Base-by-base conservation (phyloP, 1,284 basidiomycete species). In the Ganoderma resinaceum region DNA sequence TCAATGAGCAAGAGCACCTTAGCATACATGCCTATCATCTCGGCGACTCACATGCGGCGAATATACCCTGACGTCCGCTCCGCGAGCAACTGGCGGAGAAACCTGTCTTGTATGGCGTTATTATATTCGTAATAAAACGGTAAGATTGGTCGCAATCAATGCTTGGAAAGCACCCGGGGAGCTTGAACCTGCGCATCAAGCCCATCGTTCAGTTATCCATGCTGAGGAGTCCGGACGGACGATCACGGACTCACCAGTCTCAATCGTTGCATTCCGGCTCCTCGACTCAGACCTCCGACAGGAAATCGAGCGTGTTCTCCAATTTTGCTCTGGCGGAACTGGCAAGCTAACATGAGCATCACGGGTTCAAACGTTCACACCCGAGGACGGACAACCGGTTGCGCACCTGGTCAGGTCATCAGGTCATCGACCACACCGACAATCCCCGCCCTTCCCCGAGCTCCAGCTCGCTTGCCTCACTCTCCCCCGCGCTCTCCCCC, bases 251-350 rank as follows among this genome's bases (percentile, higher is more conserved):
- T 23, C 40, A 35, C 95, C 96, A 98, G 77, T 95, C 89, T 18
- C 96, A 86, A 76, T 97, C 94, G 70, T 98, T 98, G 74, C 88
- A 91, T 61, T 87, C 85, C 1, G 94, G 93, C 71, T 94, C 87
- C 75, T 86, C 85, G 58, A n/a, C n/a, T n/a, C n/a, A n/a, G n/a
- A 98, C 82, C 59, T 91, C 84, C 7, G 76, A 79, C 68, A 97
- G 80, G 77, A 97, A 97, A 74, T 93, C 82, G 40, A 98, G 78
- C 1, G 93, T 94, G 75, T 97, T 96, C 89, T 83, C 1, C 95
- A 97, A 76, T 97, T 90, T 76, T 91, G 90, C 2, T 96, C 96
- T 7, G 93, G 86, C 0, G 95, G 92, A 0, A 95, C 96, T 95
- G 74, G n/a, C 16, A 6, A 66, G 46, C n/a, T n/a, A 67, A 29